Evolutionary conservation across 2,329 filamentous ascomycete genomes (phyloP).

Genomic region (Parasarocladium wereldwijsianum): DNA sequence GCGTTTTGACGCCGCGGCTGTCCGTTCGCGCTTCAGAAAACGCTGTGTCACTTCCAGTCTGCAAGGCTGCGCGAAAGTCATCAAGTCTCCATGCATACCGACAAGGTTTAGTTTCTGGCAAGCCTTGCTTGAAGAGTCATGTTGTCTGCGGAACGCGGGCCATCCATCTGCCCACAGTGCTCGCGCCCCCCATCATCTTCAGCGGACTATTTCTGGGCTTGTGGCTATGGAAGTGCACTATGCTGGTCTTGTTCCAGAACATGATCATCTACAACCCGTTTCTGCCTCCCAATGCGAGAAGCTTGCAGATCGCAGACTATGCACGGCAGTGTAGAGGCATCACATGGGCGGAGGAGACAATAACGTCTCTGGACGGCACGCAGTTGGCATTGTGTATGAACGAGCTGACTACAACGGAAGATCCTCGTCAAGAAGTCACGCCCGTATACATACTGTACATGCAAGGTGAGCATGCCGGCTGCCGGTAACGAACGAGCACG

Average conservation of each 20-base stretch:
- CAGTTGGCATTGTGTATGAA: constrained; percentile 45
- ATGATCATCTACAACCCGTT: constrained; percentile 73
- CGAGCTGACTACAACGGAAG: constrained; percentile 14
- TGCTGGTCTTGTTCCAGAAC: constrained; percentile 67
- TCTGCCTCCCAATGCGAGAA: constrained; percentile 54
- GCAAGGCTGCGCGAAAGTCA: too few species aligned
- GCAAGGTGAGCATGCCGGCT: constrained; percentile 27
- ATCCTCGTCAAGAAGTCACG: constrained; percentile 6
- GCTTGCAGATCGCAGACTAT: constrained; percentile 53
- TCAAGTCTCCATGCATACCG: too few species aligned
- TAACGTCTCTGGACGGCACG: constrained; percentile 48
- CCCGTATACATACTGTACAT: constrained; percentile 41
- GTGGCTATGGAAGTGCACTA: constrained; percentile 53
- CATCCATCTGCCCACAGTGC: constrained; percentile 20
- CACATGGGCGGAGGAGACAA: constrained; percentile 50
- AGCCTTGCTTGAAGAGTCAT: too few species aligned
- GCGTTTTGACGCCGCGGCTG: too few species aligned
- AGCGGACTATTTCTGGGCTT: constrained; percentile 47
- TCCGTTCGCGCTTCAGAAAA: too few species aligned
- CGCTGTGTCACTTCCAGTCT: too few species aligned
- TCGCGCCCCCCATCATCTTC: constrained; percentile 56
- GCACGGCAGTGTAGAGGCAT: constrained; percentile 42
- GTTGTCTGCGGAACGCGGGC: constrained; percentile 7
- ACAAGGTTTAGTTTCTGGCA: too few species aligned
- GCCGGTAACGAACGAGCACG: too few species aligned